Percentiles rank a stretch among this genome's conserved stretches.
These are phyloP conservation scores for Vanilla planifolia DNA, from an alignment of 106 monocot genomes.

Conservation along the genomic window DNA sequence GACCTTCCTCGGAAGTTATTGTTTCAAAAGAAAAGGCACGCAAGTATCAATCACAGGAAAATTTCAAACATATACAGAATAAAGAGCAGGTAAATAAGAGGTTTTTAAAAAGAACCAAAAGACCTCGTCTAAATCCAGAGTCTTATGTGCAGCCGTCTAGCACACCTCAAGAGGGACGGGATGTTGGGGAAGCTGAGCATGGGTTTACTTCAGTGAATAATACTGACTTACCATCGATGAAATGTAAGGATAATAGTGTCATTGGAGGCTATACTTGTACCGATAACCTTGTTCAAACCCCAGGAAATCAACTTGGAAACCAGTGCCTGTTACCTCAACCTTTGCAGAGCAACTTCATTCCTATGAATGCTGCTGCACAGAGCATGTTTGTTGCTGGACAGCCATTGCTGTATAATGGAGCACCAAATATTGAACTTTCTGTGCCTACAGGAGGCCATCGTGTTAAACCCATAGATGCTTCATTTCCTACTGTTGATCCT, in stretches of 20 bases:
- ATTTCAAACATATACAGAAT: slow-evolving; percentile 11
- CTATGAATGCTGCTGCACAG: slow-evolving; percentile 20
- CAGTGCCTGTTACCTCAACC: slow-evolving; percentile 19
- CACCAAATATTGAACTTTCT: slow-evolving; percentile 11
- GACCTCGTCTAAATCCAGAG: slow-evolving; percentile 17
- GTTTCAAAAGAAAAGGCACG: slow-evolving; percentile 11
- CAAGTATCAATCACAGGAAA: slow-evolving; percentile 9
- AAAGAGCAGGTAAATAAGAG: slow-evolving; percentile 16
- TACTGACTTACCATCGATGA: slow-evolving; percentile 11
- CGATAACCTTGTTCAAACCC: slow-evolving; percentile 17
- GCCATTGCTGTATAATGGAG: slow-evolving; percentile 15
- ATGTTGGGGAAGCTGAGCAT: slow-evolving; percentile 19
- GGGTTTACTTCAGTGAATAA: slow-evolving; percentile 36
- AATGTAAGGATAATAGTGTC: slow-evolving; percentile 12
- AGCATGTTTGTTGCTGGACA: slow-evolving; percentile 28
- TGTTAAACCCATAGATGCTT: slow-evolving; percentile 18
- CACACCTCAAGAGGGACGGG: slow-evolving; percentile 8
- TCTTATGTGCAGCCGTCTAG: neutral
- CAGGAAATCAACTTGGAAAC: slow-evolving; percentile 21
- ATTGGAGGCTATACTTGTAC: slow-evolving; percentile 1
- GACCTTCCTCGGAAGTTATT: slow-evolving; percentile 8
- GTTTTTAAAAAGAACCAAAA: slow-evolving; percentile 33
- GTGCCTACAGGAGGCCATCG: slow-evolving; percentile 19
- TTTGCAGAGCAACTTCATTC: slow-evolving; percentile 5
- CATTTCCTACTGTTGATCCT: slow-evolving; percentile 28